phyloP scores from a whole-genome alignment of 768 basidiomycete species.

The Termitomyces titanicus region DNA sequence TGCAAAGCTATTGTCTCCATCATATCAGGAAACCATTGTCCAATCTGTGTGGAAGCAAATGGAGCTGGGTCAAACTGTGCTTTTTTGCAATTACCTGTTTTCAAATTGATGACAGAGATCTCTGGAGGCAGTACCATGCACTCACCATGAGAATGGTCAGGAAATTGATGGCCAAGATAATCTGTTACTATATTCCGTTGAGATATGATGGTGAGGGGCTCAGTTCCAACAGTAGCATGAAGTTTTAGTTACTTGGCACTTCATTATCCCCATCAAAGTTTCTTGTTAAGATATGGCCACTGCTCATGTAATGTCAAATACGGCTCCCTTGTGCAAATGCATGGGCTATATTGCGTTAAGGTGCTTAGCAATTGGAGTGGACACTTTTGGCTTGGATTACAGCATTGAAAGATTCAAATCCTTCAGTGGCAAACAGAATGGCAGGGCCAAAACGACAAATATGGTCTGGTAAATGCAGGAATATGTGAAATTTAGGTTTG shows the following conservation, averaged over 20 bases:
- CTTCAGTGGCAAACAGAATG: slow-evolving; percentile 31
- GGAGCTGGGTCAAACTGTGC: background rate
- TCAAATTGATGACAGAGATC: no score
- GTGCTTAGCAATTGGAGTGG: slow-evolving; percentile 21
- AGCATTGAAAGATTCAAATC: slow-evolving; percentile 21
- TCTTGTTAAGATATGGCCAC: background rate
- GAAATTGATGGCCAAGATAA: no score
- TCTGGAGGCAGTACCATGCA: no score
- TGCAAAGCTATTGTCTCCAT: background rate
- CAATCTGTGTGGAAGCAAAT: background rate
- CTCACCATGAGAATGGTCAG: no score
- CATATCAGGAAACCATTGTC: background rate
- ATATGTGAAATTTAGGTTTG: background rate
- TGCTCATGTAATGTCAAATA: background rate
- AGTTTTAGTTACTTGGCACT: background rate
- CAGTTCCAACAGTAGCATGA: background rate
- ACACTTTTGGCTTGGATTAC: slow-evolving; percentile 20
- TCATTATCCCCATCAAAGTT: background rate
- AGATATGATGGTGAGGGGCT: no score
- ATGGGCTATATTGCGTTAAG: slow-evolving; percentile 19
- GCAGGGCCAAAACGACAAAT: slow-evolving; percentile 31
- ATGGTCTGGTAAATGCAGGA: slow-evolving; percentile 15
- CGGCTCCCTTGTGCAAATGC: background rate
- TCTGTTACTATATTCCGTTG: no score
- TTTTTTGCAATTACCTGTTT: no score